A percentile compares a stretch with the other conserved stretches of the same genome.
Conservation (phyloP, 805 yeast genomes). For the Spathaspora arborariae region DNA sequence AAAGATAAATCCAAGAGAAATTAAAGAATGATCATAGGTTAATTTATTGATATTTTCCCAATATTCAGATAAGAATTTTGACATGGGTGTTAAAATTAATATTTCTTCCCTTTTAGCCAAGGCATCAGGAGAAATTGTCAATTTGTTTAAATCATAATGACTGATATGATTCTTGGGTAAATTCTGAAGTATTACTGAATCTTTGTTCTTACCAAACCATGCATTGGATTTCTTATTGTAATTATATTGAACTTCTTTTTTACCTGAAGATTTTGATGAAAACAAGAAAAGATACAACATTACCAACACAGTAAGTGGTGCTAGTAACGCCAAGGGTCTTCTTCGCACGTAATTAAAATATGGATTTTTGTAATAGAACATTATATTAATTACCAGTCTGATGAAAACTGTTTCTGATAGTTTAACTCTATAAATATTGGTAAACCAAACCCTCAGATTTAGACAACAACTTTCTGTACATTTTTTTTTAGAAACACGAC, state of each 20-base stretch:
- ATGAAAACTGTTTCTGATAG: too few relatives aligned
- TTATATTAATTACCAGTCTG: not conserved
- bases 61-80: slow-evolving; percentile 77
- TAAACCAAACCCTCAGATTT: too few relatives aligned
- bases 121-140: slow-evolving; percentile 70
- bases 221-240: slow-evolving; percentile 44
- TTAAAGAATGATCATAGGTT: slow-evolving; percentile 77
- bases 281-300: slow-evolving; percentile 40
- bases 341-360: slow-evolving; percentile 56
- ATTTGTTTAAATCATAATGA: slow-evolving; percentile 78
- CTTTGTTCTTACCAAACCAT: slow-evolving; percentile 46
- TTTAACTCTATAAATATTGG: not conserved
- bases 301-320: slow-evolving; percentile 43
- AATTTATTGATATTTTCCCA: slow-evolving; percentile 80
- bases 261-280: slow-evolving; percentile 10
- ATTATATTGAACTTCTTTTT: slow-evolving; percentile 35
- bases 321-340: slow-evolving; percentile 47
- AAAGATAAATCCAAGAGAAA: slow-evolving; percentile 87
- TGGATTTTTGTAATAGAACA: slow-evolving; percentile 19
- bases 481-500: not conserved
- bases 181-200: slow-evolving; percentile 54
- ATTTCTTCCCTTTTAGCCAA: slow-evolving; percentile 76
- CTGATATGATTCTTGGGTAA: slow-evolving; percentile 71
- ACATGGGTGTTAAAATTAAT: slow-evolving; percentile 85
- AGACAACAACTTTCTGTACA: too few relatives aligned